Conservation (phyloP, 331 rosid species). For the Acacia pycnantha region DNA sequence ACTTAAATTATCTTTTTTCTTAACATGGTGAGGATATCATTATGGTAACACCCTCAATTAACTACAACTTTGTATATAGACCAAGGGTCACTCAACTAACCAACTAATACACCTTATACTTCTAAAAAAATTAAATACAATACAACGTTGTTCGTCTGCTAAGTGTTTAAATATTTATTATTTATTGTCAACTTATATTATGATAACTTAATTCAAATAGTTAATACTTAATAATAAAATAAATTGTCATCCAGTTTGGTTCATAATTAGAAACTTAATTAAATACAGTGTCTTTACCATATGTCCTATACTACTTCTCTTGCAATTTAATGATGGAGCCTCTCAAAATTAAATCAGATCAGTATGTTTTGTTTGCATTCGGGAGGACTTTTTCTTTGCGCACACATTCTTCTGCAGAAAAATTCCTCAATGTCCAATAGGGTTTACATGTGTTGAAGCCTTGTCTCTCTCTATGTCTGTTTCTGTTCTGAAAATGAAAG, state of each 20-base stretch:
- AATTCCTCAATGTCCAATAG: background rate
- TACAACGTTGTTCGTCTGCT: background rate
- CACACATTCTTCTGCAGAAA: background rate
- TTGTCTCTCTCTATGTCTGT: constrained; percentile 24
- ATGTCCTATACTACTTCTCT: background rate
- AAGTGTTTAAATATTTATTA: background rate
- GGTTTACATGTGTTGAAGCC: background rate
- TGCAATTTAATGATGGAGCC: background rate
- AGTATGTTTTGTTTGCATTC: background rate
- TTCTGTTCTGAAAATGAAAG: constrained; percentile 5
- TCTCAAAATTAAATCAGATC: background rate
- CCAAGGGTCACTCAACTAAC: too few species aligned
- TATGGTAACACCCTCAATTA: too few species aligned
- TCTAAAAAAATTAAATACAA: too few species aligned
- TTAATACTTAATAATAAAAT: too few species aligned
- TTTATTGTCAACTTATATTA: too few species aligned
- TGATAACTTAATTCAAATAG: background rate
- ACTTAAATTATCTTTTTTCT: too few species aligned
- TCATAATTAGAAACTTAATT: background rate
- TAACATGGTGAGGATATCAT: too few species aligned
- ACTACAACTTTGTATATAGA: too few species aligned
- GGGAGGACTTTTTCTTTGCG: background rate
- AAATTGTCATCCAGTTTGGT: background rate
- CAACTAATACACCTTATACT: too few species aligned
- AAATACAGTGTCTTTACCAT: background rate